Base-by-base conservation (phyloP, 169 alveolate species). In the Plasmodium yoelii region DNA sequence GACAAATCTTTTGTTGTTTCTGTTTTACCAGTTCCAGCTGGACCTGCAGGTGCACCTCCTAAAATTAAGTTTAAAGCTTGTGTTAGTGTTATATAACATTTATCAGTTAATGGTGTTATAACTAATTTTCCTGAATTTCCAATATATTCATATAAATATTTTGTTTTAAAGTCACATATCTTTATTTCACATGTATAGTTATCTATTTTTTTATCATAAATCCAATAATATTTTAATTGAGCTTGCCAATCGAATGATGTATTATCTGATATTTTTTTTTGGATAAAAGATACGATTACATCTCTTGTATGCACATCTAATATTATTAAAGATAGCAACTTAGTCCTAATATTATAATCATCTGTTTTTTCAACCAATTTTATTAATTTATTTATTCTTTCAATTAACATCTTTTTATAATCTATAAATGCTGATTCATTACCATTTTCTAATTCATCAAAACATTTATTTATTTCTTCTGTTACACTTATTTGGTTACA, bases 1-100 rank as follows among this genome's bases (percentile, higher is more conserved):
- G 99, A 99, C 80, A 98, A 93, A 94, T 98, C 99, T 94, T 98
- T 98, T 63, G 98, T 97, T 3, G 98, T 94, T 94, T 98, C 99
- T 2, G 99, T 98, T 92, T 98, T 98, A 15, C 99, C 99, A 1
- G 99, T 98, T 3, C 99, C 99, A 4, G 99, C 99, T 10, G 99
- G 99, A 1, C 99, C 99, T 1, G 99, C 99, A n/a, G 98, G 97
- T 24, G 98, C 94, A 57, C 99, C 99, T 56, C 99, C 99, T 95
- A 97, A 94, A 47, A 94, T 95, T 49, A 97, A 87, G 72, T 97
- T 95, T 51, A 98, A 94, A n/a, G 99, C 98, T 73, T 97, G 97
- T 26, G 99, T 97, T 46, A 98, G 93, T 39, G 99, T 97, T 91
- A 97, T 96, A 90, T 97, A 96, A 75, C 99, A 97, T 92, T 99